Conservation (phyloP, 768 basidiomycete genomes). For the Auriscalpium microsporum region DNA sequence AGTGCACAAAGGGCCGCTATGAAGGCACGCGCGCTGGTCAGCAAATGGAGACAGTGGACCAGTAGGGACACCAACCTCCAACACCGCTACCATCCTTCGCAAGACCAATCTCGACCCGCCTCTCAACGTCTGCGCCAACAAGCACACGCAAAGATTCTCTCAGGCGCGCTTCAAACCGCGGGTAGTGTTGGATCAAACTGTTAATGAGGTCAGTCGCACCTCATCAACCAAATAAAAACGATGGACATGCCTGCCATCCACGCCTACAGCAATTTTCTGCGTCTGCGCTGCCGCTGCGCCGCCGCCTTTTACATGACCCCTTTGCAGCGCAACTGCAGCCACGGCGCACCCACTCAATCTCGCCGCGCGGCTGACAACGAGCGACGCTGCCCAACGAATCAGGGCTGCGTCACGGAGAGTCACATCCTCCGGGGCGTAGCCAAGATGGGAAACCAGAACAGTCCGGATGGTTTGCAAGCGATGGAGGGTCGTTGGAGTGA, state of each 20-base stretch:
- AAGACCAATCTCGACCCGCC: conserved; percentile 75
- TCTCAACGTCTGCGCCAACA: conserved; percentile 76
- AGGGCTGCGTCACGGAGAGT: conserved; percentile 46
- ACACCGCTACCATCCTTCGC: conserved; percentile 98
- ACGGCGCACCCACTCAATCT: conserved; percentile 80
- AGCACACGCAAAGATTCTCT: conserved; percentile 66
- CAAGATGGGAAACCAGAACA: conserved; percentile 56
- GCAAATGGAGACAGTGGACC: too few relatives aligned
- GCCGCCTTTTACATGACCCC: conserved; percentile 46
- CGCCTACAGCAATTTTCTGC: conserved; percentile 67
- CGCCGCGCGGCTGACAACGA: conserved; percentile 79
- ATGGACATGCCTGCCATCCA: conserved; percentile 76
- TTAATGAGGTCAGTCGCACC: not conserved
- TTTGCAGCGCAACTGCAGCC: conserved; percentile 80
- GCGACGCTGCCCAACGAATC: conserved; percentile 68
- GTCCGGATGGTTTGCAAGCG: conserved; percentile 47
- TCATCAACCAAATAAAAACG: not conserved
- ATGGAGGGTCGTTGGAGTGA: conserved; percentile 17
- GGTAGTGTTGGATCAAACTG: conserved; percentile 89
- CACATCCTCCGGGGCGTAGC: conserved; percentile 45
- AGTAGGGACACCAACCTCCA: conserved; percentile 59
- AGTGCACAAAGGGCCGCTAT: too few relatives aligned
- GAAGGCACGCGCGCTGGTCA: too few relatives aligned
- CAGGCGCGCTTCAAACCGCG: conserved; percentile 68
- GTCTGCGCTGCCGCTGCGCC: conserved; percentile 29